Conservation (phyloP, 2,329 filamentous ascomycete species). For the Trichoderma koningii region DNA sequence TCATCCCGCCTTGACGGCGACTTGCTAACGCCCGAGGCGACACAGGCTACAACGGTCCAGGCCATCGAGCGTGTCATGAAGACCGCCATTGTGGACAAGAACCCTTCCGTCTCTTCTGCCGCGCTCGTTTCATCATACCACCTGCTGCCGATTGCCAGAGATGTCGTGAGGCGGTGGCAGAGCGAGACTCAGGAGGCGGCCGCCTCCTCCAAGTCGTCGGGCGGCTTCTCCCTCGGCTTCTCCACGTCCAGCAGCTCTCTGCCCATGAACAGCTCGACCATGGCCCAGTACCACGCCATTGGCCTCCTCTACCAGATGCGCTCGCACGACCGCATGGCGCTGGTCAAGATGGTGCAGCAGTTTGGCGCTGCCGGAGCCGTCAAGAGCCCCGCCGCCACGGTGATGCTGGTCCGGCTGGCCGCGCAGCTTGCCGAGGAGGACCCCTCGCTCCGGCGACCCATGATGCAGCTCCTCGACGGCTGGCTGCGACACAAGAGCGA, state of each 20-base stretch:
- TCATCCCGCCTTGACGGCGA: conserved; percentile 28
- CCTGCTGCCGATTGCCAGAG: conserved; percentile 90
- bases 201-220: conserved; percentile 81
- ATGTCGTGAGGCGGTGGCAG: conserved; percentile 96
- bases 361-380: conserved; percentile 88
- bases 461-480: conserved; percentile 95
- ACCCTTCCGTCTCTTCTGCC: conserved; percentile 92
- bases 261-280: conserved; percentile 89
- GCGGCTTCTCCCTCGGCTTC: conserved; percentile 89
- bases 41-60: conserved; percentile 86
- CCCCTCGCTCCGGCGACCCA: conserved; percentile 81
- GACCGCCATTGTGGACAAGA: conserved; percentile 98
- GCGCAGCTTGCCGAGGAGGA: conserved; percentile 95
- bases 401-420: conserved; percentile 89
- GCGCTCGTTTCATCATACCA: conserved; percentile 97
- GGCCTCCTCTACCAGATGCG: conserved; percentile 97
- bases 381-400: conserved; percentile 89
- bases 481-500: conserved; percentile 99
- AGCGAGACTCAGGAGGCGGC: conserved; percentile 98
- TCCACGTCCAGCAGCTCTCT: conserved; percentile 74
- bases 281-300: conserved; percentile 98
- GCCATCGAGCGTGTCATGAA: conserved; percentile 98
- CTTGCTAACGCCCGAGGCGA: conserved; percentile 14
- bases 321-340: conserved; percentile 93
- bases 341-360: conserved; percentile 99